phyloP scores from a whole-genome alignment of 192 early-diverging fungal species.

The Cetraspora pellucida region DNA sequence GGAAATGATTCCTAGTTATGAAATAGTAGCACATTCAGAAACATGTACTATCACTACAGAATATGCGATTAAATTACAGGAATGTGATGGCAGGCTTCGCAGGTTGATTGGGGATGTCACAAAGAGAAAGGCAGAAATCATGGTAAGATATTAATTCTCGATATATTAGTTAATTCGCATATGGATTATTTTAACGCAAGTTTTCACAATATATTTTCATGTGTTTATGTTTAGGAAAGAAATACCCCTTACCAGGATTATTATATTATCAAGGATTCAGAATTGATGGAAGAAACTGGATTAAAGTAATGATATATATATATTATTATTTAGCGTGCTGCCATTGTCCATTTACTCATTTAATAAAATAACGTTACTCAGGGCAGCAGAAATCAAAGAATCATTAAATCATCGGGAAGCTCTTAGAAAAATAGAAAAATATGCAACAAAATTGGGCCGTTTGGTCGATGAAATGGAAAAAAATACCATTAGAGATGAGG shows the following conservation, averaged over 20 bases:
- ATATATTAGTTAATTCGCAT: constrained; percentile 34
- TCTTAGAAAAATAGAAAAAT: constrained; percentile 32
- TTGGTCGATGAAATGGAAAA: constrained; percentile 35
- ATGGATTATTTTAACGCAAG: constrained; percentile 45
- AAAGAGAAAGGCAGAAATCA: constrained; percentile 51
- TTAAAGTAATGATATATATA: neutral
- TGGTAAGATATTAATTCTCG: constrained; percentile 25
- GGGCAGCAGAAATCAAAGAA: constrained; percentile 28
- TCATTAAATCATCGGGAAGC: constrained; percentile 28
- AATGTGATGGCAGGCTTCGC: constrained; percentile 58
- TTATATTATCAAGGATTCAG: constrained; percentile 48
- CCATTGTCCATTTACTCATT: neutral
- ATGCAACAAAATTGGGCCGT: constrained; percentile 26
- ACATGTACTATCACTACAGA: constrained; percentile 77
- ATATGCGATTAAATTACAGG: constrained; percentile 65
- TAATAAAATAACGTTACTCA: neutral
- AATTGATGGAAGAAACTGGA: constrained; percentile 37
- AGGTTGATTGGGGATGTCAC: constrained; percentile 55
- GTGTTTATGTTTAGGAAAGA: constrained; percentile 46
- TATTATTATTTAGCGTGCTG: neutral
- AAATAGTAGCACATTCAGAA: constrained; percentile 78
- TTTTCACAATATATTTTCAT: constrained; percentile 46
- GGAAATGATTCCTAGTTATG: constrained; percentile 63
- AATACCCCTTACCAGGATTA: constrained; percentile 48
- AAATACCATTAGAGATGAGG: constrained; percentile 35